Base-by-base conservation (phyloP, 257 asterid genomes). In the Mitragyna speciosa region DNA sequence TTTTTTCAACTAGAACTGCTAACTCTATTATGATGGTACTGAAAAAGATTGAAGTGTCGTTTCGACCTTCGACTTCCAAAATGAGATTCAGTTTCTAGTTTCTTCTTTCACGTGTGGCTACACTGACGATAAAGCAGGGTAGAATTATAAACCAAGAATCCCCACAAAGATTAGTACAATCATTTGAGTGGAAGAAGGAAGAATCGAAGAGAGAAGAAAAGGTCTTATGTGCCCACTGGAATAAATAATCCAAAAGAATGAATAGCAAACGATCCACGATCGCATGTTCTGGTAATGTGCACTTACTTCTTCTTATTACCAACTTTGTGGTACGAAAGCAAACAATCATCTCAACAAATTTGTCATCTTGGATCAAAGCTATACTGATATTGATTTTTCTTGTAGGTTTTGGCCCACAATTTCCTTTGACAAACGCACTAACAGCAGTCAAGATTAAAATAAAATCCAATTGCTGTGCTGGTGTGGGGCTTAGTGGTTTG, bases 351-450 rank as follows among this genome's bases (percentile, higher is more conserved):
- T 74, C 74, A 52, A 49, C 70, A 61, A 82, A 76, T 77, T 81
- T 75, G 79, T 59, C 61, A 76, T 63, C 49, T 76, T 43, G 26
- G 61, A 76, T 71, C n/a, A 76, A 43, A 24, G 39, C 49, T 77
- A 19, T 43, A 10, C 65, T 48, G 67, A 49, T 64, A 20, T 22
- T 31, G 63, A 58, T 54, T 54, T 68, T 74, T 82, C 61, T 64
- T 69, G 48, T 47, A 1, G 33, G 67, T 56, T 78, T 79, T 79
- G 83, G 83, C 81, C 82, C 85, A 78, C 83, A 56, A 73, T 30
- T 67, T 67, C 16, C n/a, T n/a, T n/a, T n/a, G n/a, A n/a, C n/a
- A n/a, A 78, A 52, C 28, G 41, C 83, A 79, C 83, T 73, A n/a
- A 65, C 8, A 63, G 43, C 49, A 30, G 73, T 36, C 31, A 28